Evolutionary conservation across 495 filamentous ascomycete genomes (phyloP), one percentile per base, ranked within the genome.

Genomic region (Achaetomiella virescens): DNA sequence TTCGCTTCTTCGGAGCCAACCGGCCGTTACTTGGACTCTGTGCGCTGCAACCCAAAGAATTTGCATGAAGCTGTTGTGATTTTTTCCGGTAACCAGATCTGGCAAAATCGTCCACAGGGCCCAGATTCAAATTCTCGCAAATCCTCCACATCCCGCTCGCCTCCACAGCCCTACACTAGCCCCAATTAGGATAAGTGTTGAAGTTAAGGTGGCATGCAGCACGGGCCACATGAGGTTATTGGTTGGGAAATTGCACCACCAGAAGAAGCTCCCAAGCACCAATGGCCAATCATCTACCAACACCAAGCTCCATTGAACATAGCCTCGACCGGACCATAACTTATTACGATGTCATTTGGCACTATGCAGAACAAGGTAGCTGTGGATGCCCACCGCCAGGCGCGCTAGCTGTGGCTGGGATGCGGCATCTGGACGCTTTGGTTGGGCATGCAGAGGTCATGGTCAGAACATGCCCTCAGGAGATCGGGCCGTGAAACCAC

Each of bases 81-180:
- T n/a, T 15, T 8, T 41, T 41, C 38, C 38, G 25, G 27, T 44
- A 38, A 10, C 50, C 50, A 24, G 38, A 53, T 54, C 18, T 35
- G 42, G 52, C 33, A 11, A 45, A 46, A 36, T 42, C 46, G 45
- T 54, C 52, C 52, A 35, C 12, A 29, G 45, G 40, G 41, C 52
- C 27, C 52, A 46, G 41, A 54, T 31, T 31, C 27, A 31, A 53
- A 53, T 31, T 53, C 35, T 29, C 50, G 50, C 50, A 53, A 38
- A 53, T 53, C 50, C 50, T 43, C 50, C 38, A 33, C 18, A 31
- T 42, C 24, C 14, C 18, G 29, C 51, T 42, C 22, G 14, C 51
- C 12, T 33, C 37, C 55, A 58, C 55, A 58, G 55, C 55, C 55
- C 48, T 58, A 52, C 55, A 31, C 55, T 58, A 58, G 33, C 5